Base-by-base conservation (phyloP, 2,329 filamentous ascomycete species). In the Fusarium succisae region DNA sequence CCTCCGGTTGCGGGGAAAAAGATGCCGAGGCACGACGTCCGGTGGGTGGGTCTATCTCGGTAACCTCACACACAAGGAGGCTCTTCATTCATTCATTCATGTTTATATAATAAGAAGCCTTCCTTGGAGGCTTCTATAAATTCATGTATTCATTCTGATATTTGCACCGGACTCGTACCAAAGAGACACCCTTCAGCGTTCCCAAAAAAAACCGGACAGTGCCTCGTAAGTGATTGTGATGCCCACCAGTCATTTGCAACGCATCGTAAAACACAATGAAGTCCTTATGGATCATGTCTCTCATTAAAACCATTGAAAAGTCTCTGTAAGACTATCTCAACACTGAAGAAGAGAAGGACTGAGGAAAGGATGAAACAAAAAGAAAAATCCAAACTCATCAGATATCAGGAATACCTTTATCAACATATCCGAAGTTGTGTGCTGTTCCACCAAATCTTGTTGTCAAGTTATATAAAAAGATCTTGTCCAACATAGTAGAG, bases 1-100 rank as follows among this genome's bases (percentile, higher is more conserved):
- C 48, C 62, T 60, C 74, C 76, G 69, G 75, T 78, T 76, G 78
- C 75, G 78, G 78, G 79, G 78, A 72, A 77, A 61, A 69, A 72
- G 66, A 72, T 77, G 76, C 78, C 79, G 78, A 79, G 79, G 79
- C 77, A 72, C 73, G 65, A 66, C 58, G 43, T 43, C 69, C 55
- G 45, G 28, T n/a, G 13, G 43, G 76, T 78, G 76, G 76, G 69
- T 69, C 76, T 35, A 26, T 61, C 62, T 74, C 72, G 72, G 68
- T 51, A 65, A 70, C 66, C 17, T 47, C 12, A 28, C 10, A 12
- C 28, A 30, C 43, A 62, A 43, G 37, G 17, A 47, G 35, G 39
- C 37, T 41, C 15, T 18, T 39, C 51, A 39, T n/a, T 39, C 51
- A 39, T n/a, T 39, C 43, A 45, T 26, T 44, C 24, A 45, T 41